Evolutionary conservation across 2,329 filamentous ascomycete species (phyloP).

Genomic region (Aspergillus proliferans): DNA sequence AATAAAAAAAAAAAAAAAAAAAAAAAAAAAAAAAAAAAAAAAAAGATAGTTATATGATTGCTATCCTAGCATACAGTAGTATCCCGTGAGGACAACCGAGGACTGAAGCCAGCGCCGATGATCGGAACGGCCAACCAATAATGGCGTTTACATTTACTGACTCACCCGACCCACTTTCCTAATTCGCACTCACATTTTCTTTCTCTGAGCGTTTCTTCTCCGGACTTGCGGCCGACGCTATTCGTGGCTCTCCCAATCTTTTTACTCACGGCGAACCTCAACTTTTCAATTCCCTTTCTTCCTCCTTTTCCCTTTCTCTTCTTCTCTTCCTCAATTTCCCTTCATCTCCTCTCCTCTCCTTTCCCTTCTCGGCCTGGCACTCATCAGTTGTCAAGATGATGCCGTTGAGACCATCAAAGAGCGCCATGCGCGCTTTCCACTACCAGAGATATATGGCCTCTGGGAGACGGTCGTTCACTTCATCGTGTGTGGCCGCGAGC

Average conservation of each 20-base stretch:
- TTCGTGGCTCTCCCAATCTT: conserved; percentile 8
- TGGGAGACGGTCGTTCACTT: conserved; percentile 38
- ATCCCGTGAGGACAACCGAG: neutral
- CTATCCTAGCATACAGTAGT: too few species aligned
- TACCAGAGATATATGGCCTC: conserved; percentile 35
- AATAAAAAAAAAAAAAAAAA: too few species aligned
- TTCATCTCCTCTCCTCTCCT: conserved; percentile 12
- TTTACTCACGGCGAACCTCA: conserved; percentile 15
- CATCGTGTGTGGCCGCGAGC: conserved; percentile 36
- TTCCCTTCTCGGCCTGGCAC: conserved; percentile 28
- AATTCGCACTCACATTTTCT: neutral
- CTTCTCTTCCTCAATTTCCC: conserved; percentile 6
- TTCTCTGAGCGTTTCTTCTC: neutral
- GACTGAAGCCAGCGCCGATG: conserved; percentile 5
- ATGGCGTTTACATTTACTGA: neutral
- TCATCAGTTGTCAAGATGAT: conserved; percentile 41
- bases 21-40: too few species aligned
- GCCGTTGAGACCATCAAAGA: conserved; percentile 45
- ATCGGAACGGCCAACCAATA: conserved; percentile 6
- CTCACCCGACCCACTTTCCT: neutral
- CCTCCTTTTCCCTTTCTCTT: conserved; percentile 1
- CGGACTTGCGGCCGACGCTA: neutral
- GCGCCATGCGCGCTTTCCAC: conserved; percentile 43
- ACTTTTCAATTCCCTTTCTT: conserved; percentile 14
- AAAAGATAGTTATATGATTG: too few species aligned